Conservation (phyloP, 2,329 filamentous ascomycete species). For the Chrysoporthe puriensis region DNA sequence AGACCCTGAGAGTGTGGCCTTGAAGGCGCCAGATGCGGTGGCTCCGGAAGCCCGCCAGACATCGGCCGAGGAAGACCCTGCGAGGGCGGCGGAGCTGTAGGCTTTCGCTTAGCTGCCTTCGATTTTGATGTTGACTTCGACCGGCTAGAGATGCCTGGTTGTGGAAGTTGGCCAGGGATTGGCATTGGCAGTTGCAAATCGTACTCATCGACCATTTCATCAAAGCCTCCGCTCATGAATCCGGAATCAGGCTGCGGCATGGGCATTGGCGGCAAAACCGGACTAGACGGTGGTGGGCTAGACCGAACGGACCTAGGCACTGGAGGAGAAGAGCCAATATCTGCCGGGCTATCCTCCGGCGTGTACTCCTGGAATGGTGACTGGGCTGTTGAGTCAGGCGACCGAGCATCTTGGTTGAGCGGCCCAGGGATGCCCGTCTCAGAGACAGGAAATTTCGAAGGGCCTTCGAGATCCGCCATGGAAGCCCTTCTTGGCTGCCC, state of each 20-base stretch:
- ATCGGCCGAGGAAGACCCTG: constrained; percentile 1
- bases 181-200: constrained; percentile 47
- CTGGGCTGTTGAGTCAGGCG: constrained; percentile 57
- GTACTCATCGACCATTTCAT: constrained; percentile 71
- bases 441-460: constrained; percentile 35
- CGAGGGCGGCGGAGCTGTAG: neutral
- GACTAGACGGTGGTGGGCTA: constrained; percentile 78
- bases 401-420: constrained; percentile 55
- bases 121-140: constrained; percentile 14
- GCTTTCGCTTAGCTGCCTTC: constrained; percentile 5
- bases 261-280: constrained; percentile 65
- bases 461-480: constrained; percentile 38
- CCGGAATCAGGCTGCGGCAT: constrained; percentile 72
- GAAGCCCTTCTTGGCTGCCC: constrained; percentile 63
- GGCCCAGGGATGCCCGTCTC: constrained; percentile 46
- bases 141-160: constrained; percentile 7
- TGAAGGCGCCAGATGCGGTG: neutral
- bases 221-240: constrained; percentile 79
- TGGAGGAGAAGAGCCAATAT: constrained; percentile 89
- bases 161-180: constrained; percentile 31
- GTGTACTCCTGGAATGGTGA: constrained; percentile 54
- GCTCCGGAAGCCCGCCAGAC: constrained; percentile 5
- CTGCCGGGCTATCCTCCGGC: constrained; percentile 71
- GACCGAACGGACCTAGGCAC: constrained; percentile 66
- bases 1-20: neutral